Evolutionary conservation across 2,329 filamentous ascomycete genomes (phyloP), one percentile per base, ranked within the genome.

Genomic region (Penicillium freii): DNA sequence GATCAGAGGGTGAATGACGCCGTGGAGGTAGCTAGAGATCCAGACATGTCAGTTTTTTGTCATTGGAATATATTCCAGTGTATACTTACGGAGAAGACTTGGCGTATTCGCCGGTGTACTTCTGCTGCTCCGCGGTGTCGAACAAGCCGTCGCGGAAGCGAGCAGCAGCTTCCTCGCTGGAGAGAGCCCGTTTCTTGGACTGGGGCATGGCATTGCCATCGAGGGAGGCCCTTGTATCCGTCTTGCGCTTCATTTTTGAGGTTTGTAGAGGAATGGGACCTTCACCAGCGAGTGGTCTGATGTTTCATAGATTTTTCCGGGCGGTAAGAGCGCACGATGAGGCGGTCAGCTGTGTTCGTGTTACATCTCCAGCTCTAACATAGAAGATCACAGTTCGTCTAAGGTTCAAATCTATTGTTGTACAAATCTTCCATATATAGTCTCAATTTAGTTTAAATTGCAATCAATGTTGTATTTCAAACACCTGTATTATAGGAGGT

Each of bases 1-100:
- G 72, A 97, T 88, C 43, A 99, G 81, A 53, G 84, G 80, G 65
- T 86, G 82, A 71, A 99, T 96, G 51, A 99, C 93, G 66, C 89
- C 89, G 74, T 99, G 93, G 73, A 93, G 92, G 81, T 99, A 99
- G 5, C 83, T 85, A 59, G 1, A 54, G 10, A 36, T 9, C 2
- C 17, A 31, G 3, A 17, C 5, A 36, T 25, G 45, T 64, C 29
- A 62, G 50, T 6, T 5, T 34, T 10, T 31, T 27, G 19, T 9
- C n/a, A 62, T 58, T 54, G 45, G 19, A 11, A 10, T 19, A 47
- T 31, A 47, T 25, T 27, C 19, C 17, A 50, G 31, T 27, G 19
- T 42, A 42, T 42, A 71, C 76, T 50, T 71, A 79, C 73, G 78
- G 78, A 19, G 65, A 65, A 39, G 78, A 80, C 42, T 70, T 61